A percentile compares a stretch with the other conserved stretches of the same genome.
These are phyloP conservation scores for Discostella stelligeroides DNA, from an alignment of 108 stramenopile species.

Conservation along the genomic window DNA sequence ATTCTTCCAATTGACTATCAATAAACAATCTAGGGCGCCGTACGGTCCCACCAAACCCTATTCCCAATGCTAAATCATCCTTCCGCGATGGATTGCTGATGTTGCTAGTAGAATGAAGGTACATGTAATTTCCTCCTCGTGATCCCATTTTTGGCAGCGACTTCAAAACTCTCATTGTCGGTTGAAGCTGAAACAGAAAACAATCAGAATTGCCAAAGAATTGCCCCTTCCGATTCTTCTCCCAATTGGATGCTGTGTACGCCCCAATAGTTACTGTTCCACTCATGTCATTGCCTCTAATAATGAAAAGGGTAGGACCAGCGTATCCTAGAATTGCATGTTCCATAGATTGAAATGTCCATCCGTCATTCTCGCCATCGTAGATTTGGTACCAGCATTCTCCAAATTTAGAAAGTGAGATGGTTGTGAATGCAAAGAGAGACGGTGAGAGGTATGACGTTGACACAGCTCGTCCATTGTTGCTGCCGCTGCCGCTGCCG, in stretches of 20 bases:
- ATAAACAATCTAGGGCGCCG: constrained; percentile 74
- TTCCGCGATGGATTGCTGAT: constrained; percentile 49
- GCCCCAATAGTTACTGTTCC: constrained; percentile 58
- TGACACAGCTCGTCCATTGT: neutral
- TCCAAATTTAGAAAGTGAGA: constrained; percentile 44
- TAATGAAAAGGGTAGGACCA: constrained; percentile 42
- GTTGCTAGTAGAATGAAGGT: constrained; percentile 52
- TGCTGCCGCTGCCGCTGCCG: neutral
- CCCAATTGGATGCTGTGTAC: constrained; percentile 78
- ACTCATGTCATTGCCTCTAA: constrained; percentile 15
- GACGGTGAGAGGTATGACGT: constrained; percentile 27
- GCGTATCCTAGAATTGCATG: constrained; percentile 71
- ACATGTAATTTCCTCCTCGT: constrained; percentile 74
- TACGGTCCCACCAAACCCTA: constrained; percentile 83
- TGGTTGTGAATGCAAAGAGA: constrained; percentile 34
- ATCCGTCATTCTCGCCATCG: constrained; percentile 73
- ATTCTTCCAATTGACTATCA: constrained; percentile 67
- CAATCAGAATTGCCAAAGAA: constrained; percentile 85
- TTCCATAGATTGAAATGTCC: constrained; percentile 82
- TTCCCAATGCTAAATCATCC: constrained; percentile 76
- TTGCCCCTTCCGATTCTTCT: constrained; percentile 66
- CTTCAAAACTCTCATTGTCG: constrained; percentile 60
- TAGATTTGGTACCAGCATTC: constrained; percentile 75
- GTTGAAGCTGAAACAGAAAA: constrained; percentile 69
- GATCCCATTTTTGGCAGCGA: constrained; percentile 62